Base-by-base conservation (phyloP, 2,329 filamentous ascomycete genomes). In the Penicillium capsulatum region DNA sequence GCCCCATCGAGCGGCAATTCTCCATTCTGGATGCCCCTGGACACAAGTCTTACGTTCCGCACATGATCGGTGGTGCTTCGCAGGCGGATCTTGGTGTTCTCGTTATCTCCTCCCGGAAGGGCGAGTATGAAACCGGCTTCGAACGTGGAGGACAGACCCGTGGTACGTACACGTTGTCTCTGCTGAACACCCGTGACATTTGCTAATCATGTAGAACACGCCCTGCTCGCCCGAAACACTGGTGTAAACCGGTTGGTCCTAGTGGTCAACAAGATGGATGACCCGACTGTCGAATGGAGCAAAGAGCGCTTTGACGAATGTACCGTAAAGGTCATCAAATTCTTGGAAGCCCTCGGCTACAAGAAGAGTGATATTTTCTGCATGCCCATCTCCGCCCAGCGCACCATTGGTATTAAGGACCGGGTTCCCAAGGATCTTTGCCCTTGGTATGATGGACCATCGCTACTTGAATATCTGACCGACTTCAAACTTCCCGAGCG, bases 261-360 rank as follows among this genome's bases (percentile, higher is more conserved):
- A 19, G 92, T 79, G 37, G 90, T 96, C 64, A 98, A 98, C 80
- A 98, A 98, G 77, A 98, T 98, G 94, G 92, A 98, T 63, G 92
- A 98, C 63, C 75, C 84, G 8, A 98, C 92, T 2, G 94, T 98
- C 36, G 80, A 95, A 60, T 98, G 94, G 94, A 92, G 86, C 38
- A 81, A 96, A 57, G 86, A 86, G 28, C 83, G 92, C 40, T 98
- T 88, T 73, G 83, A 87, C 59, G 92, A 98, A 70, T 98, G 92
- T 68, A 90, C 82, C 3, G 82, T 82, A 52, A 98, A 97, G 73
- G 80, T 98, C 34, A 69, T 81, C 11, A 78, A 83, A 53, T 97
- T 95, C 75, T 71, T 98, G 48, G 95, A 95, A 72, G 86, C 81
- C 37, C 84, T 94, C 8, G 91, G 91, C 17, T 97, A 95, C 74